These are phyloP conservation scores for Candida tibetensis DNA, from an alignment of 805 yeast species.

Conservation along the genomic window DNA sequence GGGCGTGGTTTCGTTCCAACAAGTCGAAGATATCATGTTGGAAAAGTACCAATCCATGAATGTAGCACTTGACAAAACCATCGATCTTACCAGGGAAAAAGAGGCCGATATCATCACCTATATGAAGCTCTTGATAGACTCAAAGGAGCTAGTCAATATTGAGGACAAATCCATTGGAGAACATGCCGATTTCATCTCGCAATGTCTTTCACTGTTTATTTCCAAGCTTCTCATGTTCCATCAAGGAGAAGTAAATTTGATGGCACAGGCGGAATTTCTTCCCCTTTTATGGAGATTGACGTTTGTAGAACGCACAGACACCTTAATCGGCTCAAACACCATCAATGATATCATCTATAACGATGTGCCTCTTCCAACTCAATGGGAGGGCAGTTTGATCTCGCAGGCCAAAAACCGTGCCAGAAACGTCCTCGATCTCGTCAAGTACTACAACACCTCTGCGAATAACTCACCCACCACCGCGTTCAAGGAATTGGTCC, in stretches of 20 bases:
- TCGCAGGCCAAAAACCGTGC: constrained; percentile 26
- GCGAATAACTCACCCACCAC: constrained; percentile 10
- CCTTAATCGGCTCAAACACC: constrained; percentile 21
- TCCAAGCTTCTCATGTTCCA: constrained; percentile 26
- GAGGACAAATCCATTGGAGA: constrained; percentile 7
- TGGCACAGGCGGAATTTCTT: constrained; percentile 25
- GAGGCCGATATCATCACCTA: constrained; percentile 28
- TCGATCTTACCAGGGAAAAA: constrained; percentile 17
- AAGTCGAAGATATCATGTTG: constrained; percentile 22
- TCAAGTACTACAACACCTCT: constrained; percentile 19
- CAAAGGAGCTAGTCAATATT: constrained; percentile 18
- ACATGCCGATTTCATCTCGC: constrained; percentile 19
- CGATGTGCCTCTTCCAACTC: constrained; percentile 7
- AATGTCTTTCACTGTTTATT: constrained; percentile 28
- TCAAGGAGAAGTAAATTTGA: constrained; percentile 20
- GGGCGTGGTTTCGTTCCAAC: constrained; percentile 21
- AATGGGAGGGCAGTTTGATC: background rate
- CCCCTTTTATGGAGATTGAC: constrained; percentile 37
- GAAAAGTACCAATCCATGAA: constrained; percentile 27
- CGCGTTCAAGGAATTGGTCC: constrained; percentile 31
- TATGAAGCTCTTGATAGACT: constrained; percentile 34
- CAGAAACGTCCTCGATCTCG: constrained; percentile 27
- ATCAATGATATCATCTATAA: constrained; percentile 25
- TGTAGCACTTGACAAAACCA: constrained; percentile 8
- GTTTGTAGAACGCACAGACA: constrained; percentile 9